These are phyloP conservation scores for Phialophora verrucosa DNA, from an alignment of 2,329 filamentous ascomycete genomes.

Conservation along the genomic window DNA sequence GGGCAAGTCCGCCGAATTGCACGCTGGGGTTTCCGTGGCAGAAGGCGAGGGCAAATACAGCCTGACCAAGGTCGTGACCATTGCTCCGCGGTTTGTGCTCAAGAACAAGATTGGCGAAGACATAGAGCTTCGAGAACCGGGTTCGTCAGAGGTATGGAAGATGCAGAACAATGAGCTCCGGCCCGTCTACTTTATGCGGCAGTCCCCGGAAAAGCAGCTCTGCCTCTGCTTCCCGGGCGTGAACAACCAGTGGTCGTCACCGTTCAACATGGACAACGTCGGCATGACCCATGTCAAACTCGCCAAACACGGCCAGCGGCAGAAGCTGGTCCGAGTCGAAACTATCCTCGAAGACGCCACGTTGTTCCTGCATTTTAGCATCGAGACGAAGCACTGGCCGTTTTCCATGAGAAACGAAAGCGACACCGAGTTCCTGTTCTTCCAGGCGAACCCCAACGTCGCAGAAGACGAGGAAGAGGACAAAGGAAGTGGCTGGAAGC, in stretches of 20 bases:
- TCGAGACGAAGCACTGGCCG: conserved; percentile 95
- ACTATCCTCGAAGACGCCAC: conserved; percentile 91
- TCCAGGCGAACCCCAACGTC: conserved; percentile 88
- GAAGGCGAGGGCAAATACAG: conserved; percentile 98
- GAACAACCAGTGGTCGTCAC: conserved; percentile 96
- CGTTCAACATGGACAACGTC: conserved; percentile 95
- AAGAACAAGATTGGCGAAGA: conserved; percentile 92
- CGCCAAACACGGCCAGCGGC: conserved; percentile 85
- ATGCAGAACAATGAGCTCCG: conserved; percentile 79
- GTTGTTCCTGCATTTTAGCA: conserved; percentile 86
- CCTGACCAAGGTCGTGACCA: conserved; percentile 90
- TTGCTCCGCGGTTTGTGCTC: conserved; percentile 89
- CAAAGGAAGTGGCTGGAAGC: conserved; percentile 80
- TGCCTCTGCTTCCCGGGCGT: conserved; percentile 91
- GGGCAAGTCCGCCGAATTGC: conserved; percentile 80
- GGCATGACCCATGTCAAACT: conserved; percentile 93
- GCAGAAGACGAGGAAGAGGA: conserved; percentile 86
- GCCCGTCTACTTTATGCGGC: conserved; percentile 87
- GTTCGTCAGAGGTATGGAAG: conserved; percentile 82
- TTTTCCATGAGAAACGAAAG: conserved; percentile 99
- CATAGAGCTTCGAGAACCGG: conserved; percentile 87
- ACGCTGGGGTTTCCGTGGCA: conserved; percentile 85
- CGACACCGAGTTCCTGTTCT: conserved; percentile 95
- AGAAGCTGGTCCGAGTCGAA: conserved; percentile 85
- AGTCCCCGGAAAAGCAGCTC: conserved; percentile 81